Conservation (phyloP, 495 filamentous ascomycete species). For the Aspergillus ellipticus region DNA sequence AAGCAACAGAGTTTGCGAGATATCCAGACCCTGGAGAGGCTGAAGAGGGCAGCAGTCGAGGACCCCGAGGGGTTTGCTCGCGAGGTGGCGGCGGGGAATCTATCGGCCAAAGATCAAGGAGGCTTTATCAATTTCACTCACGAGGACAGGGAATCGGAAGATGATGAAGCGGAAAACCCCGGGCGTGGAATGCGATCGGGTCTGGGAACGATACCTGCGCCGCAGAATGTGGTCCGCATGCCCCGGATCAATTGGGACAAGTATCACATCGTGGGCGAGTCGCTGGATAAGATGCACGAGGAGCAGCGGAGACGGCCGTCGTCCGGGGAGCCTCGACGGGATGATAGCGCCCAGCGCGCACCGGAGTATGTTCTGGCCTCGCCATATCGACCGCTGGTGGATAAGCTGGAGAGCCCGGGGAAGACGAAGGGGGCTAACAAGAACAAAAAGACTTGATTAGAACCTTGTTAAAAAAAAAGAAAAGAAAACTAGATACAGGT, state of each 20-base stretch:
- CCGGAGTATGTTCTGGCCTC: constrained; percentile 61
- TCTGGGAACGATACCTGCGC: constrained; percentile 59
- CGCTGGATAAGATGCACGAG: constrained; percentile 76
- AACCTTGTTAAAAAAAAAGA: background rate
- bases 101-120: constrained; percentile 40
- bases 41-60: constrained; percentile 60
- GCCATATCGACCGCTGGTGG: constrained; percentile 68
- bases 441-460: constrained; percentile 31
- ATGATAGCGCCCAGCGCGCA: constrained; percentile 38
- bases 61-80: constrained; percentile 66
- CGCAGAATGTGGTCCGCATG: constrained; percentile 80
- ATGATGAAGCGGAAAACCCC: constrained; percentile 13
- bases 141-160: constrained; percentile 40
- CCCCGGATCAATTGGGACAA: constrained; percentile 89
- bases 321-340: constrained; percentile 49
- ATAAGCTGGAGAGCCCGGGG: constrained; percentile 55
- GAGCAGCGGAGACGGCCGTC: constrained; percentile 67
- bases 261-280: constrained; percentile 77
- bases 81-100: constrained; percentile 55
- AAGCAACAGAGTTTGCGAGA: constrained; percentile 70
- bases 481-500: constrained; percentile 1
- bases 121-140: constrained; percentile 39
- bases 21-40: constrained; percentile 57
- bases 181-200: constrained; percentile 9
- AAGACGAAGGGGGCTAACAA: constrained; percentile 29